phyloP scores from a whole-genome alignment of 2,329 filamentous ascomycete genomes.

The Paracamarosporium sp. region DNA sequence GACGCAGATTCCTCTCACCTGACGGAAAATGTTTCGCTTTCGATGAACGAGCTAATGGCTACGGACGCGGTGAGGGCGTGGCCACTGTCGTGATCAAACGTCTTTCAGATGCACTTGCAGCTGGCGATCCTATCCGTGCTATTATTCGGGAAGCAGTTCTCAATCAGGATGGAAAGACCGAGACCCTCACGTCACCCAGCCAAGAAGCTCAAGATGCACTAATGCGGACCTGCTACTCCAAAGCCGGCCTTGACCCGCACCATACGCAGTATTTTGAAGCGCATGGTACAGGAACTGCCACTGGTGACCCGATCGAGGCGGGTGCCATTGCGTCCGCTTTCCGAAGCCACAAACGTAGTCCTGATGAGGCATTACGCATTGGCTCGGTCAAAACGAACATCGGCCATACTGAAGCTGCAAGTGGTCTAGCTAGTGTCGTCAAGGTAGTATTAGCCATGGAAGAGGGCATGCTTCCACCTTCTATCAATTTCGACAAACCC shows the following conservation, averaged over 20 bases:
- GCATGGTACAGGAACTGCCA: no score
- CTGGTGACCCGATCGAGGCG: no score
- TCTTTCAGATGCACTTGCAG: background rate
- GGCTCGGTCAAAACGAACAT: background rate
- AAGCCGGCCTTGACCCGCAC: no score
- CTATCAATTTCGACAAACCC: constrained; percentile 35
- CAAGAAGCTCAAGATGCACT: no score
- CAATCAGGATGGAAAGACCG: no score
- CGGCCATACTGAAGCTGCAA: constrained; percentile 36
- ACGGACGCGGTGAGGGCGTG: background rate
- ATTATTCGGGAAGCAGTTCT: background rate
- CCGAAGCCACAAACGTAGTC: no score
- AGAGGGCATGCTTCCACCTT: constrained; percentile 31
- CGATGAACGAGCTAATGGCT: background rate
- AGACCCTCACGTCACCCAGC: no score
- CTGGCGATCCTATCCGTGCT: background rate
- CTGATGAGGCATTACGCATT: no score
- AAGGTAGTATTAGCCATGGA: constrained; percentile 46
- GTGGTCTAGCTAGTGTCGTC: constrained; percentile 41
- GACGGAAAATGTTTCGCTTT: background rate
- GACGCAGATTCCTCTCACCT: background rate
- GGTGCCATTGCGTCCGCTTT: no score
- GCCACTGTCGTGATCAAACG: background rate
- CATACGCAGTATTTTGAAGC: no score
- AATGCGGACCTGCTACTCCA: no score